Conservation (phyloP, 2,329 filamentous ascomycete species). For the Oidium heveae region DNA sequence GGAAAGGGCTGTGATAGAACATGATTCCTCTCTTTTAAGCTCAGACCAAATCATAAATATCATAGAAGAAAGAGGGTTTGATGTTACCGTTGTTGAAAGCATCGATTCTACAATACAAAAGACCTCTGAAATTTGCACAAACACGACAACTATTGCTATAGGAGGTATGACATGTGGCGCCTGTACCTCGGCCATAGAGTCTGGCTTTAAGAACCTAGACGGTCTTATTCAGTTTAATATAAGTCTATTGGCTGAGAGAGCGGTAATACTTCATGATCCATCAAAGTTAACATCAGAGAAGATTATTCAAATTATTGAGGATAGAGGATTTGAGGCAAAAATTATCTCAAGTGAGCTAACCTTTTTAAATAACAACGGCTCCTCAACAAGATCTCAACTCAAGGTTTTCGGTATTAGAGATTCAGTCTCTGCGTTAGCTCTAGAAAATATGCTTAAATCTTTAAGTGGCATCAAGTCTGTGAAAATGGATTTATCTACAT, state of each 20-base stretch:
- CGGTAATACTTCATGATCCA: slow-evolving; percentile 64
- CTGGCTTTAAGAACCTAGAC: slow-evolving; percentile 50
- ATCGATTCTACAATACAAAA: slow-evolving; percentile 20
- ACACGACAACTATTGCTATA: slow-evolving; percentile 57
- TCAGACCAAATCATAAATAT: slow-evolving; percentile 29
- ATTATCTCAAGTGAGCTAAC: slow-evolving; percentile 54
- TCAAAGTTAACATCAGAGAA: slow-evolving; percentile 42
- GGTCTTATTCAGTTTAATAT: slow-evolving; percentile 83
- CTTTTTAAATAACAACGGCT: slow-evolving; percentile 25
- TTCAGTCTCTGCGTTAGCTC: slow-evolving; percentile 39
- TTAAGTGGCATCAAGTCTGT: slow-evolving; percentile 51
- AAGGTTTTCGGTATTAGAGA: slow-evolving; percentile 64
- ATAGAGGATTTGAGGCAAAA: slow-evolving; percentile 66
- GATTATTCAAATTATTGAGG: slow-evolving; percentile 65
- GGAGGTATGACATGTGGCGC: slow-evolving; percentile 96
- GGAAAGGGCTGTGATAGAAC: slow-evolving; percentile 64
- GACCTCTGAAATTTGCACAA: slow-evolving; percentile 10
- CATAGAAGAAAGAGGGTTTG: slow-evolving; percentile 53
- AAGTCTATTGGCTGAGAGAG: slow-evolving; percentile 75
- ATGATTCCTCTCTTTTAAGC: slow-evolving; percentile 33
- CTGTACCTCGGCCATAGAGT: slow-evolving; percentile 77
- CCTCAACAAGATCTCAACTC: slow-evolving; percentile 41
- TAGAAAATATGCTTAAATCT: slow-evolving; percentile 42
- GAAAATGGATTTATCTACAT: slow-evolving; percentile 46
- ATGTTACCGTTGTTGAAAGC: slow-evolving; percentile 52